phyloP scores from a whole-genome alignment of 306 rosid species.

The Cercis canadensis region DNA sequence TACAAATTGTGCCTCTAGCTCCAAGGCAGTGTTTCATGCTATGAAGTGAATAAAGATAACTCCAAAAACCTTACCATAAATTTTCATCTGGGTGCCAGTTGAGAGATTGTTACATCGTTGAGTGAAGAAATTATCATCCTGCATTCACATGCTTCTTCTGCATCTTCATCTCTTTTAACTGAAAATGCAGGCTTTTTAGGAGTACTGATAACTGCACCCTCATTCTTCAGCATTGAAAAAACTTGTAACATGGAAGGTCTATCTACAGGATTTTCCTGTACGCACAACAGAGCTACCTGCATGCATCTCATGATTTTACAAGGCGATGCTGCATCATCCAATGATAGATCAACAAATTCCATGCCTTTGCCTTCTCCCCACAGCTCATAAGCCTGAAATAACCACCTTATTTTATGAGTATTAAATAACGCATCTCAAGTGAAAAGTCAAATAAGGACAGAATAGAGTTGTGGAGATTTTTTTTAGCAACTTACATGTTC shows the following conservation, averaged over 20 bases:
- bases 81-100: slow-evolving; percentile 30
- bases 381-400: slow-evolving; percentile 39
- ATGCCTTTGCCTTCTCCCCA: slow-evolving; percentile 40
- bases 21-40: too few relatives aligned
- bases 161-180: neutral
- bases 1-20: too few relatives aligned
- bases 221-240: slow-evolving; percentile 44
- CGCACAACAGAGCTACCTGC: slow-evolving; percentile 49
- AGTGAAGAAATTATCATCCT: slow-evolving; percentile 25
- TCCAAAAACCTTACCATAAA: too few relatives aligned
- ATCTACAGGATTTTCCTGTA: slow-evolving; percentile 45
- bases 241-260: slow-evolving; percentile 55
- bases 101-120: slow-evolving; percentile 31
- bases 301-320: slow-evolving; percentile 46
- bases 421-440: neutral
- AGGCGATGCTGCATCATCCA: slow-evolving; percentile 40
- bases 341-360: slow-evolving; percentile 45
- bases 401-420: neutral
- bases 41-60: too few relatives aligned
- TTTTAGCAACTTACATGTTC: slow-evolving; percentile 40
- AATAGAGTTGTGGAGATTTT: neutral
- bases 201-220: slow-evolving; percentile 15
- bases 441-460: neutral
- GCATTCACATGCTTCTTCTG: neutral
- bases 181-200: slow-evolving; percentile 45